Conservation (phyloP, 768 basidiomycete genomes). For the Trametes sanguinea region DNA sequence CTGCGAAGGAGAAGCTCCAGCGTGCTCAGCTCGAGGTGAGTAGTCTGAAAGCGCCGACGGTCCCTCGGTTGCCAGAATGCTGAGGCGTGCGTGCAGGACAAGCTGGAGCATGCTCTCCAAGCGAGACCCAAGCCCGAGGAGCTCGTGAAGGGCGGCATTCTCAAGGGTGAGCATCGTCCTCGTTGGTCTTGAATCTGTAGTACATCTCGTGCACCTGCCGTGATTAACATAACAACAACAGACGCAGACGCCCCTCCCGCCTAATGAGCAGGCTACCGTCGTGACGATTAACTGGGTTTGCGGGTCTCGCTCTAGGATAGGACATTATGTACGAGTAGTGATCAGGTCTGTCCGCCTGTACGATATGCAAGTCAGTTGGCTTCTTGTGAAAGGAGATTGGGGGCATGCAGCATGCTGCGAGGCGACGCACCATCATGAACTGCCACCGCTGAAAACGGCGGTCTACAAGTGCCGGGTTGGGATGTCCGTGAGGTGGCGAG, state of each 20-base stretch:
- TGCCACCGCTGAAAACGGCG: background rate
- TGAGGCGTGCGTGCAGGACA: constrained; percentile 45
- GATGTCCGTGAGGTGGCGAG: background rate
- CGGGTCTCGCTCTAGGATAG: constrained; percentile 10
- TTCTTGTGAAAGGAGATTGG: too few species aligned
- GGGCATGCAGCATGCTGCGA: too few species aligned
- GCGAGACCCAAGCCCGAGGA: constrained; percentile 61
- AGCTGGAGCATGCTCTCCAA: constrained; percentile 60
- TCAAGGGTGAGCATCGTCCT: constrained; percentile 40
- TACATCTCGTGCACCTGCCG: background rate
- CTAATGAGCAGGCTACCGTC: constrained; percentile 4
- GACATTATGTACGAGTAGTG: constrained; percentile 14
- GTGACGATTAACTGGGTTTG: background rate
- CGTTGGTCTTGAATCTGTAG: background rate
- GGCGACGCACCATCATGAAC: background rate
- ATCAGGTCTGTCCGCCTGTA: constrained; percentile 4
- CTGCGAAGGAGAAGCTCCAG: constrained; percentile 58
- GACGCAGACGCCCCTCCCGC: constrained; percentile 23
- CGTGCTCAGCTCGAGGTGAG: constrained; percentile 64
- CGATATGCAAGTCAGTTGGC: background rate
- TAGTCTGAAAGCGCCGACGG: background rate
- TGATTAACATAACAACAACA: background rate
- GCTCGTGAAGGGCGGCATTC: constrained; percentile 65
- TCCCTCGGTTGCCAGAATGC: too few species aligned
- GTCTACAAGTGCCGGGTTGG: background rate